These are phyloP conservation scores for Pugionium cornutum DNA, from an alignment of 345 rosid species.

Conservation along the genomic window DNA sequence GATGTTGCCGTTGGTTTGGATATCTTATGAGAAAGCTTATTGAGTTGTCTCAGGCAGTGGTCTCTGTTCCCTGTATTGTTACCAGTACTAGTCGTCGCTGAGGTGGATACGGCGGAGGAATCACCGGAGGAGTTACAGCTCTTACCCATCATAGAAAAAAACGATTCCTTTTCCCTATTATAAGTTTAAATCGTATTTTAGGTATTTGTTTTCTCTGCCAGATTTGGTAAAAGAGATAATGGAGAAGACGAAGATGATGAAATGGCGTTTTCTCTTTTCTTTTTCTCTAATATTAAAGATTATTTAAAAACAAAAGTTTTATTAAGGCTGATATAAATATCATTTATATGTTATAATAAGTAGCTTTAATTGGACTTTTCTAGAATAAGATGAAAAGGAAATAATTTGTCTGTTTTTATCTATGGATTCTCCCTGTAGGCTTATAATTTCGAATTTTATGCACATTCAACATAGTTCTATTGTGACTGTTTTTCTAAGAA, in stretches of 20 bases:
- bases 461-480: too few species aligned
- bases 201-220: slow-evolving; percentile 15
- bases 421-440: too few species aligned
- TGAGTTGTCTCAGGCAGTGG: slow-evolving; percentile 63
- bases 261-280: too few species aligned
- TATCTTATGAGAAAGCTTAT: slow-evolving; percentile 84
- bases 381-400: too few species aligned
- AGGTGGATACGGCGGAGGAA: slow-evolving; percentile 39
- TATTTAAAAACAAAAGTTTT: too few species aligned
- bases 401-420: too few species aligned
- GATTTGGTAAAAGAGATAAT: slow-evolving; percentile 40
- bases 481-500: too few species aligned
- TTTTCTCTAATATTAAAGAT: too few species aligned
- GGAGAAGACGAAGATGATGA: slow-evolving; percentile 31
- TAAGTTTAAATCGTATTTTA: neutral
- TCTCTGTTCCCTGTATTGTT: slow-evolving; percentile 41
- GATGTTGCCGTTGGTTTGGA: slow-evolving; percentile 50
- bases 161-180: neutral
- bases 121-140: slow-evolving; percentile 58
- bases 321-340: too few species aligned
- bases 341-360: too few species aligned
- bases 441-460: too few species aligned
- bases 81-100: slow-evolving; percentile 24
- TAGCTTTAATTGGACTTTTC: too few species aligned
- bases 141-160: slow-evolving; percentile 52